A percentile compares a stretch with the other conserved stretches of the same genome.
These are phyloP conservation scores for Mortierella sp. DNA, from an alignment of 371 early-diverging fungal genomes.

Conservation along the genomic window DNA sequence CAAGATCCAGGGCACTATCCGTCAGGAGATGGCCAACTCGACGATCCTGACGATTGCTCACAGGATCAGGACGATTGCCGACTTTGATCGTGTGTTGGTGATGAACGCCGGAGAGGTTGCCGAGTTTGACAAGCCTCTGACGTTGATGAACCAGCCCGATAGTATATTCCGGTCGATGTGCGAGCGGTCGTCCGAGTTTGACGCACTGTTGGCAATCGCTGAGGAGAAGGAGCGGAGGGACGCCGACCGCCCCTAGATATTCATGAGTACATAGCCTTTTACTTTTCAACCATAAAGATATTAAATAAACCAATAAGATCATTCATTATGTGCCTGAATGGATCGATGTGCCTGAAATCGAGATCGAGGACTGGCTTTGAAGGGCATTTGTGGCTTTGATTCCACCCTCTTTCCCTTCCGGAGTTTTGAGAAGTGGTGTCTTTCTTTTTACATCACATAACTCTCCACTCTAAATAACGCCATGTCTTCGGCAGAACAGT, in stretches of 20 bases:
- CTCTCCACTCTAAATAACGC: slow-evolving; percentile 2
- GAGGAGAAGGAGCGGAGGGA: slow-evolving; percentile 51
- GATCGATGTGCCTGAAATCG: neutral
- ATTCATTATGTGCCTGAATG: neutral
- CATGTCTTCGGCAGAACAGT: slow-evolving; percentile 58
- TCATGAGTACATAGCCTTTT: slow-evolving; percentile 4
- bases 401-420: neutral
- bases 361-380: neutral
- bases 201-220: slow-evolving; percentile 67
- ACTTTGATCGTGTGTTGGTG: slow-evolving; percentile 85
- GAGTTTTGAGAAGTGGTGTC: neutral
- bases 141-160: slow-evolving; percentile 59
- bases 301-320: neutral
- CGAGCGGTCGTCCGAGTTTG: slow-evolving; percentile 77
- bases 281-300: neutral
- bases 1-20: slow-evolving; percentile 78
- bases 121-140: slow-evolving; percentile 75
- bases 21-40: slow-evolving; percentile 68
- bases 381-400: neutral
- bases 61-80: slow-evolving; percentile 83
- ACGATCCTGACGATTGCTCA: slow-evolving; percentile 80
- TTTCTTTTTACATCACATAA: neutral
- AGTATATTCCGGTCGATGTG: slow-evolving; percentile 74
- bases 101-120: slow-evolving; percentile 71
- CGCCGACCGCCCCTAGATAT: slow-evolving; percentile 9